These are phyloP conservation scores for Diaporthe helianthi DNA, from an alignment of 2,329 filamentous ascomycete genomes.

Conservation along the genomic window DNA sequence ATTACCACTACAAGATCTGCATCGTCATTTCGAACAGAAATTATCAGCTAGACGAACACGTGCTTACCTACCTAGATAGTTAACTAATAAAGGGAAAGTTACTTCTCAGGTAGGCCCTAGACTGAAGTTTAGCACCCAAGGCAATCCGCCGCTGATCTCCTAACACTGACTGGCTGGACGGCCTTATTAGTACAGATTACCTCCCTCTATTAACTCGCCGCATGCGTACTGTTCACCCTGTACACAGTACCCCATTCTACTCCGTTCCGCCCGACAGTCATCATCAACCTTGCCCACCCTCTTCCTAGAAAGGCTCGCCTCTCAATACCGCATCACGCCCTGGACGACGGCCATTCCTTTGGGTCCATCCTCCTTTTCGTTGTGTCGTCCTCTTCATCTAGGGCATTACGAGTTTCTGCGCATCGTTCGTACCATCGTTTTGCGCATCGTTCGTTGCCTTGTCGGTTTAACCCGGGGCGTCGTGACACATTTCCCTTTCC, in stretches of 20 bases:
- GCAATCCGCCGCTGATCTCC: background rate
- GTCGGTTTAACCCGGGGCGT: background rate
- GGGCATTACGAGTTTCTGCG: background rate
- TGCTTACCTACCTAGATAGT: no score
- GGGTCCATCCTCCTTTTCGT: background rate
- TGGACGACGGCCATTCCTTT: slow-evolving; percentile 7
- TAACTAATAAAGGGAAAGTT: background rate
- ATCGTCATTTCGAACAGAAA: background rate
- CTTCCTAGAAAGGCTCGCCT: slow-evolving; percentile 16
- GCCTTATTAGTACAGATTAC: no score
- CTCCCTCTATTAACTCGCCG: slow-evolving; percentile 1
- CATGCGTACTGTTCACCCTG: background rate
- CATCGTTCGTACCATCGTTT: slow-evolving; percentile 5
- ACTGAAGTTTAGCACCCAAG: background rate
- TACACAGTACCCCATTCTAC: background rate
- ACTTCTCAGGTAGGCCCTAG: no score
- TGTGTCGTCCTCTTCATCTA: slow-evolving; percentile 2
- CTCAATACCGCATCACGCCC: background rate
- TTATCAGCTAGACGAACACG: background rate
- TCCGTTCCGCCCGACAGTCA: background rate
- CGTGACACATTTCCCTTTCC: slow-evolving; percentile 26
- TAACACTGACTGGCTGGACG: background rate
- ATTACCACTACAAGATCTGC: background rate
- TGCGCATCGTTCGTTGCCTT: background rate
- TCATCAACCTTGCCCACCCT: slow-evolving; percentile 1